These are phyloP conservation scores for Neonectria coccinea DNA, from an alignment of 2,329 filamentous ascomycete species.

Conservation along the genomic window DNA sequence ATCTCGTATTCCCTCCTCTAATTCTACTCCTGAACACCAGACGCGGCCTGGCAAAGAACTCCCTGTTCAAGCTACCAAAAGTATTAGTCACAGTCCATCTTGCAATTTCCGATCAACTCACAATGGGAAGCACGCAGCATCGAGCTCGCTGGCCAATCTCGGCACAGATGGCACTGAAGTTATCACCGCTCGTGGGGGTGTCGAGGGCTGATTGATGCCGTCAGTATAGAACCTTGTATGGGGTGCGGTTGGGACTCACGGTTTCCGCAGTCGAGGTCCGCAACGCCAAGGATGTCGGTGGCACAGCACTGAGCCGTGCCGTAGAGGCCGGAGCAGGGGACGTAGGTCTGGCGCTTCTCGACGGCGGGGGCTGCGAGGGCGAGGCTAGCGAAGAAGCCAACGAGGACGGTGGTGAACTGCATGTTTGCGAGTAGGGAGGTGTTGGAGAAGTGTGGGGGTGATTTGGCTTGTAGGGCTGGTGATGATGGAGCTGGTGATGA, in stretches of 20 bases:
- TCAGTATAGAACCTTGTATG: background rate
- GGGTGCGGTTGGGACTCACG: slow-evolving; percentile 55
- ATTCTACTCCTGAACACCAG: slow-evolving; percentile 46
- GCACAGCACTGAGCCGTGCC: slow-evolving; percentile 68
- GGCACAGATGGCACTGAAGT: slow-evolving; percentile 61
- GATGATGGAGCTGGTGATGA: background rate
- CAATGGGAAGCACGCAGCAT: slow-evolving; percentile 67
- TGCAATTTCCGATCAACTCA: slow-evolving; percentile 5
- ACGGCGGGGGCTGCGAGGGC: slow-evolving; percentile 46
- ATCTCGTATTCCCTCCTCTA: background rate
- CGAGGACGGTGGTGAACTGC: slow-evolving; percentile 48
- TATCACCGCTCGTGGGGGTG: slow-evolving; percentile 52
- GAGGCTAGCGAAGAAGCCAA: slow-evolving; percentile 42
- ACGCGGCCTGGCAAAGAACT: slow-evolving; percentile 51
- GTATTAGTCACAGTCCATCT: accelerated
- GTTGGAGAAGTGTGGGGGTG: background rate
- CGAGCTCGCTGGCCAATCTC: slow-evolving; percentile 65
- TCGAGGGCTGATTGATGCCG: slow-evolving; percentile 33
- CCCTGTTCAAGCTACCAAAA: slow-evolving; percentile 46
- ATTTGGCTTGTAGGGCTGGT: background rate
- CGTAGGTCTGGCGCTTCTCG: slow-evolving; percentile 52
- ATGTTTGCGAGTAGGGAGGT: slow-evolving; percentile 39
- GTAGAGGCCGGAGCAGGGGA: slow-evolving; percentile 58
- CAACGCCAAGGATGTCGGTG: slow-evolving; percentile 69
- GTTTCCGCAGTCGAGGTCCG: slow-evolving; percentile 66